Base-by-base conservation (phyloP, 78 protist genomes). In the Dictyostelium intermedium region DNA sequence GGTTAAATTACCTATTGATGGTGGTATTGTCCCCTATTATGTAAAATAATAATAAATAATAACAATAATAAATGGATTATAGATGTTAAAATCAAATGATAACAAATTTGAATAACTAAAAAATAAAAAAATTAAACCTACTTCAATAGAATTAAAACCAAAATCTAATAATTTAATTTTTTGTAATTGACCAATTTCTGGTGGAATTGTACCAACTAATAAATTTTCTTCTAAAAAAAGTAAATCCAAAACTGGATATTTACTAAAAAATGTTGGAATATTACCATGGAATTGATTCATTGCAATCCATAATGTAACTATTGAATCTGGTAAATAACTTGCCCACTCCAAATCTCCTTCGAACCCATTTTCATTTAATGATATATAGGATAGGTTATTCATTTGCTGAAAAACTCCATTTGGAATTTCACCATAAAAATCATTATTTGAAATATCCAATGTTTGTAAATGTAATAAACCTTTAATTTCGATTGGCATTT, bases 301-400 rank as follows among this genome's bases (percentile, higher is more conserved):
- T 27, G 94, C 94, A 20, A 89, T 34, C 94, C 94, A 89, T 16
- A 89, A 50, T n/a, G 39, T 79, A 32, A 18, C 56, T 6, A 80
- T 89, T 23, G 27, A 25, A 18, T 45, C 25, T 35, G 85, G 94
- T 47, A 89, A 27, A 27, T 30, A 60, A 2, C 39, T 2, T 18
- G 82, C 37, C 94, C 94, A 89, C 35, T 70, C 47, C 10, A 89
- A 43, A 8, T 47, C 53, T 45, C 87, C 94, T 13, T 14, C 6
- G 34, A 82, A 82, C 2, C 1, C 30, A 60, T 82, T 82, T 16
- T 25, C 35, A 35, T 50, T 60, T 7, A 82, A 35, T 9, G 50
- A 23, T 3, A 82, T 16, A 25, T 56, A 27, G 2, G 50, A 25
- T 1, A 82, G 30, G 8, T 50, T 56, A 20, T 14, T 20, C 86